A percentile compares a stretch with the other conserved stretches of the same genome.
Conservation (phyloP, 2,329 filamentous ascomycete genomes). For the Ceratocystiopsis brevicomis region DNA sequence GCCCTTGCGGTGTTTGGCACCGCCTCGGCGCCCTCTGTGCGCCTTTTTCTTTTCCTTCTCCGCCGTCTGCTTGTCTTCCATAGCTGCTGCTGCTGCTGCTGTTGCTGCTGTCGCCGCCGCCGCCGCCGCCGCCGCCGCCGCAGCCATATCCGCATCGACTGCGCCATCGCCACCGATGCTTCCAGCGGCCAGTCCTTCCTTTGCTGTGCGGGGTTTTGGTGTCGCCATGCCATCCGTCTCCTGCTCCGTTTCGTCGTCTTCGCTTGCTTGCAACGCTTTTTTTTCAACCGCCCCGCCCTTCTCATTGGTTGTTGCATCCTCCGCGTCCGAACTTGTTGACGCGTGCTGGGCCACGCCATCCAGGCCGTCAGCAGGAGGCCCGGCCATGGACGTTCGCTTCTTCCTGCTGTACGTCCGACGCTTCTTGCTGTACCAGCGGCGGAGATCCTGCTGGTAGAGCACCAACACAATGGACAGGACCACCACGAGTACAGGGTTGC, state of each 20-base stretch:
- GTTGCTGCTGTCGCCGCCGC: not conserved
- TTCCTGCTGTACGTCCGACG: conserved; percentile 4
- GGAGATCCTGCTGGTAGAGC: conserved; percentile 17
- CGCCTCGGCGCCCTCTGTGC: conserved; percentile 53
- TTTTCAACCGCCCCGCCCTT: too few species aligned
- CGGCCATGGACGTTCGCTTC: conserved; percentile 2
- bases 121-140: not conserved
- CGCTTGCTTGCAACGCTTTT: not conserved
- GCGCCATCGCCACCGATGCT: too few species aligned
- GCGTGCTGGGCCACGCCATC: too few species aligned
- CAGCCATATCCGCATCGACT: too few species aligned
- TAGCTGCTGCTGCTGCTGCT: too few species aligned
- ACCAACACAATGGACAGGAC: conserved; percentile 25
- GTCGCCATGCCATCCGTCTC: not conserved
- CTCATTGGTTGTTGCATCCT: too few species aligned
- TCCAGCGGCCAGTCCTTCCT: too few species aligned
- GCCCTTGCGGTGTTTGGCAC: conserved; percentile 44
- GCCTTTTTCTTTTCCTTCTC: conserved; percentile 42
- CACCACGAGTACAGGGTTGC: conserved; percentile 32
- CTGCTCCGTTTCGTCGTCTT: not conserved
- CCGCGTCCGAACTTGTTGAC: not conserved
- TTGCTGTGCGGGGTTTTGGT: too few species aligned
- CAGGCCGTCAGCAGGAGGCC: too few species aligned
- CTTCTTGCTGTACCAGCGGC: conserved; percentile 8
- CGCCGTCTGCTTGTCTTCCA: conserved; percentile 7